A percentile compares a stretch with the other conserved stretches of the same genome.
Evolutionary conservation across 2,329 filamentous ascomycete genomes (phyloP).

Genomic region (Exophiala bonariae): DNA sequence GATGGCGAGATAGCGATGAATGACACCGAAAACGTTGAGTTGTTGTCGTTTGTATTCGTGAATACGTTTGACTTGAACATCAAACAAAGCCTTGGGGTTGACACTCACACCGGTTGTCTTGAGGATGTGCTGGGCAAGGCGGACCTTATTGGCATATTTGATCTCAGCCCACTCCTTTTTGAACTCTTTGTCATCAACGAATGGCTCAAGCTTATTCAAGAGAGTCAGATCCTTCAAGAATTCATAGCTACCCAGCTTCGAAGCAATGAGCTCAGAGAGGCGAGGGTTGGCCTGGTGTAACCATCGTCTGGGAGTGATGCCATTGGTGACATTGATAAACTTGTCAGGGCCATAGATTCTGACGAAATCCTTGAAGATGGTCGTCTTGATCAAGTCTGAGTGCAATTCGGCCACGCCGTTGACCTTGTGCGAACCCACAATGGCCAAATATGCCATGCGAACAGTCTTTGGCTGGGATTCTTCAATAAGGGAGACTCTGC

Average conservation of each 20-base stretch:
- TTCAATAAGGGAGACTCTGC: slow-evolving; percentile 93
- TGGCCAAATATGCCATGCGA: slow-evolving; percentile 91
- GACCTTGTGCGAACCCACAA: slow-evolving; percentile 98
- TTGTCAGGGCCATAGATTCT: slow-evolving; percentile 93
- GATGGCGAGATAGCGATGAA: slow-evolving; percentile 86
- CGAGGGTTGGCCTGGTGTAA: slow-evolving; percentile 95
- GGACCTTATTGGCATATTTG: slow-evolving; percentile 94
- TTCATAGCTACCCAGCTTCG: slow-evolving; percentile 77
- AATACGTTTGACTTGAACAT: slow-evolving; percentile 98
- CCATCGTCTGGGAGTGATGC: slow-evolving; percentile 94
- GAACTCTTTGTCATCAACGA: slow-evolving; percentile 82
- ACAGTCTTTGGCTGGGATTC: slow-evolving; percentile 97
- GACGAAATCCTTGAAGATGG: slow-evolving; percentile 99
- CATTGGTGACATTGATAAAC: slow-evolving; percentile 98
- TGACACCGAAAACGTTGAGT: slow-evolving; percentile 97
- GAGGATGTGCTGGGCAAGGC: slow-evolving; percentile 89
- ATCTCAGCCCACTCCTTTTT: slow-evolving; percentile 94
- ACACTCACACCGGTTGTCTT: slow-evolving; percentile 75
- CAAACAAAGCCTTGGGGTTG: slow-evolving; percentile 85
- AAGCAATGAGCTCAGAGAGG: slow-evolving; percentile 86
- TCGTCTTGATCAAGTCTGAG: slow-evolving; percentile 96
- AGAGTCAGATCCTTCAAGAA: slow-evolving; percentile 90
- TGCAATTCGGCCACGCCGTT: slow-evolving; percentile 97
- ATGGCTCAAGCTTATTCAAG: slow-evolving; percentile 82
- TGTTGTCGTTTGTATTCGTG: slow-evolving; percentile 99